Evolutionary conservation across 2,329 filamentous ascomycete species (phyloP), one percentile per base, ranked within the genome.

Genomic region (Fulvia fulva): DNA sequence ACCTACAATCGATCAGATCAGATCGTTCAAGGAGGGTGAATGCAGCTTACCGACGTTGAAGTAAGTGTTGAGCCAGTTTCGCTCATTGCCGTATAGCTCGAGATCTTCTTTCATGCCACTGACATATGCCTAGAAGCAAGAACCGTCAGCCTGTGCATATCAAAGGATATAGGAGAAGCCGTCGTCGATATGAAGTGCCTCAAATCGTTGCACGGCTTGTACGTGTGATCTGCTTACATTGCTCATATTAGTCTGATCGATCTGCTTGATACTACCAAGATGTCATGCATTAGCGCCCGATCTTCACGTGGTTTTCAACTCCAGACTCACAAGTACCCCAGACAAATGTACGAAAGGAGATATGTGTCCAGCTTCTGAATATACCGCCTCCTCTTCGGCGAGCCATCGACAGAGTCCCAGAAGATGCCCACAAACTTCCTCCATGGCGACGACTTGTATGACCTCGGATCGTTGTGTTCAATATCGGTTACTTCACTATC

Each of bases 41-140:
- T n/a, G 37, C 19, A 23, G 7, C 6, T 6, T 23, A 47, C 62
- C 62, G 21, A 60, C 16, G 9, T 43, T 57, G 53, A 62, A 62
- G 52, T 50, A 60, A 9, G 62, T 64, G 4, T 59, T 58, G 7
- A 60, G 51, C 57, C 59, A 63, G 51, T 75, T 76, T 23, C 76
- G 69, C 53, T 76, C 72, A 30, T 76, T 76, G 3, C 74, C 74
- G 74, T 61, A 57, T 12, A 63, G 51, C 25, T 64, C 55, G 26
- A 77, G 61, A 51, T 77, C 74, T 61, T 76, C 74, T 58, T 71
- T 71, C 74, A 77, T 77, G 5, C 75, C 75, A 49, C 70, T 66
- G 12, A 77, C 72, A 54, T 75, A 77, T 77, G 60, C 45, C 44
- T 34, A 19, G 32, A 5, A 16, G 8, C 2, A 37, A 41, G 8